A percentile compares a stretch with the other conserved stretches of the same genome.
Conservation (phyloP, 345 rosid species). For the Citrus maxima region DNA sequence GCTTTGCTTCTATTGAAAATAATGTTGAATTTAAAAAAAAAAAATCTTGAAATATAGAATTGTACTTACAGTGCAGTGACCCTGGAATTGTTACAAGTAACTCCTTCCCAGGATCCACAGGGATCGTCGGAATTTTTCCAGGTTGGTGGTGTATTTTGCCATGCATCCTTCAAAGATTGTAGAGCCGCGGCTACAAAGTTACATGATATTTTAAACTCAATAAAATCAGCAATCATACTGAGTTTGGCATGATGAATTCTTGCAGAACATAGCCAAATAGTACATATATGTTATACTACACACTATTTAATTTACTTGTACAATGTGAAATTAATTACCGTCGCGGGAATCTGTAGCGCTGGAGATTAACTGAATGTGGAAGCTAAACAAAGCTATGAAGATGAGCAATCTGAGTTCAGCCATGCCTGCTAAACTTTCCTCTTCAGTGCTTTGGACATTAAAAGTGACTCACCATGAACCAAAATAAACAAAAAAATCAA, state of each 20-base stretch:
- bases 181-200: constrained; percentile 59
- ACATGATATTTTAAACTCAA: background rate
- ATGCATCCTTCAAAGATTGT: constrained; percentile 68
- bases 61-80: constrained; percentile 74
- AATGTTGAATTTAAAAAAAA: background rate
- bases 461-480: background rate
- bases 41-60: background rate
- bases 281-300: background rate
- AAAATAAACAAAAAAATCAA: background rate
- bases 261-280: no score
- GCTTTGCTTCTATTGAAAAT: background rate
- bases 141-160: constrained; percentile 75
- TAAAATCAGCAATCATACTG: background rate
- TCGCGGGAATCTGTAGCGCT: constrained; percentile 6
- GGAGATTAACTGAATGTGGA: background rate
- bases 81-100: constrained; percentile 65
- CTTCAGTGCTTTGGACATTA: background rate
- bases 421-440: background rate
- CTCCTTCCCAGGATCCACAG: constrained; percentile 91
- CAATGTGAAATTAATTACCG: background rate
- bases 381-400: constrained; percentile 2
- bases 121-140: constrained; percentile 79
- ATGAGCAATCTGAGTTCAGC: constrained; percentile 2
- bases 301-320: no score
- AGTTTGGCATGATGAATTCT: no score